Evolutionary conservation across 2,329 filamentous ascomycete species (phyloP).

Genomic region (Hypoxylon sp.): DNA sequence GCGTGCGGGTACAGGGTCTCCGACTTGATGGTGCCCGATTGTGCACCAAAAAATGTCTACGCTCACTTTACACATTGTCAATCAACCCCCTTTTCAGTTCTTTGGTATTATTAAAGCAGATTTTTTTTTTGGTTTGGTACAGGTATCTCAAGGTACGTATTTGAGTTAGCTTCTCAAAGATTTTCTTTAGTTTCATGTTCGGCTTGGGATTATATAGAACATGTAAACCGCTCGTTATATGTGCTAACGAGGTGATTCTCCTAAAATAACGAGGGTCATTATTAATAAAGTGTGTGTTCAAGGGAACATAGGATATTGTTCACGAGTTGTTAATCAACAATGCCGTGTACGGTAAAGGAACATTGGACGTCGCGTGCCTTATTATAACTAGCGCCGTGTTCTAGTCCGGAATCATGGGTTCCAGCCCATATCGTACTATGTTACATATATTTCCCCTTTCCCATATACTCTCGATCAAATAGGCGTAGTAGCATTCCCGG

Average conservation of each 20-base stretch:
- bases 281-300: too few species aligned
- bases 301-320: constrained; percentile 4
- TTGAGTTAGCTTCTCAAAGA: not conserved
- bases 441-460: not conserved
- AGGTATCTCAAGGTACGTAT: not conserved
- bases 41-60: constrained; percentile 23
- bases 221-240: not conserved
- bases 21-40: constrained; percentile 21
- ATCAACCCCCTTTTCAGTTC: not conserved
- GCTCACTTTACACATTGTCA: constrained; percentile 19
- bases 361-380: not conserved
- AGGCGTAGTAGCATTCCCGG: constrained; percentile 7
- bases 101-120: too few species aligned
- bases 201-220: not conserved
- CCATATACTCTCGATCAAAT: constrained; percentile 1
- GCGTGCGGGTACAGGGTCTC: constrained; percentile 9
- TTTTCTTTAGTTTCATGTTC: not conserved
- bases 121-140: too few species aligned
- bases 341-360: not conserved
- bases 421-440: not conserved
- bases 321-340: not conserved
- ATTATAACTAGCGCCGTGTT: not conserved
- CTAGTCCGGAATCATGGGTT: not conserved
- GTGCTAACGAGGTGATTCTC: not conserved
- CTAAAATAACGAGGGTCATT: not conserved